Conservation (phyloP, 2,329 filamentous ascomycete species). For the Tolypocladium paradoxum region DNA sequence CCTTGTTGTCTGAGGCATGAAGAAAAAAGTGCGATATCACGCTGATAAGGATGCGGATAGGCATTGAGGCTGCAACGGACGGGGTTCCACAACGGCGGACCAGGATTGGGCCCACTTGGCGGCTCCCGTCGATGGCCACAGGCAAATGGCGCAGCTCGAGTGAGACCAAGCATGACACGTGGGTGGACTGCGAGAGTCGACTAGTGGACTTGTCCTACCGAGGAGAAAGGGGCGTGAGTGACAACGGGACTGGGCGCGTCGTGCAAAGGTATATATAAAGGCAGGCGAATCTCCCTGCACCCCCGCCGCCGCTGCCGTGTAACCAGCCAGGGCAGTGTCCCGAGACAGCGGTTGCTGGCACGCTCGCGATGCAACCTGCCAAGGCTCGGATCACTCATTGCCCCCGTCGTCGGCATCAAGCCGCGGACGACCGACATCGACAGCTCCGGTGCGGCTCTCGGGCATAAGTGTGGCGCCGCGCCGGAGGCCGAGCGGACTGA, state of each 20-base stretch:
- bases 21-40: conserved; percentile 3
- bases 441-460: not conserved
- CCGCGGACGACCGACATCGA: not conserved
- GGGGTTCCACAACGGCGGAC: conserved; percentile 2
- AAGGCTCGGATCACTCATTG: not conserved
- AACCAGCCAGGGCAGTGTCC: not conserved
- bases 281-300: not conserved
- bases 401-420: not conserved
- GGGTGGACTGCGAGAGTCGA: conserved; percentile 8
- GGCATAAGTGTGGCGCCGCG: not conserved
- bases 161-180: conserved; percentile 9
- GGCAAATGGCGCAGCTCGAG: conserved; percentile 3
- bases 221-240: not conserved
- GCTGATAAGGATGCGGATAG: conserved; percentile 9
- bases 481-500: not conserved
- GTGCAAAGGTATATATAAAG: not conserved
- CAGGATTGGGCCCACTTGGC: conserved; percentile 6
- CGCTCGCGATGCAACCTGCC: not conserved
- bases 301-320: not conserved
- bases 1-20: conserved; percentile 12
- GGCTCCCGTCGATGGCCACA: conserved; percentile 2
- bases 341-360: not conserved
- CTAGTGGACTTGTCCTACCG: conserved; percentile 1
- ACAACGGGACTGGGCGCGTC: no score
- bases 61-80: conserved; percentile 6